Evolutionary conservation across 345 rosid species (phyloP).

Genomic region (Crucihimalaya himalaica): DNA sequence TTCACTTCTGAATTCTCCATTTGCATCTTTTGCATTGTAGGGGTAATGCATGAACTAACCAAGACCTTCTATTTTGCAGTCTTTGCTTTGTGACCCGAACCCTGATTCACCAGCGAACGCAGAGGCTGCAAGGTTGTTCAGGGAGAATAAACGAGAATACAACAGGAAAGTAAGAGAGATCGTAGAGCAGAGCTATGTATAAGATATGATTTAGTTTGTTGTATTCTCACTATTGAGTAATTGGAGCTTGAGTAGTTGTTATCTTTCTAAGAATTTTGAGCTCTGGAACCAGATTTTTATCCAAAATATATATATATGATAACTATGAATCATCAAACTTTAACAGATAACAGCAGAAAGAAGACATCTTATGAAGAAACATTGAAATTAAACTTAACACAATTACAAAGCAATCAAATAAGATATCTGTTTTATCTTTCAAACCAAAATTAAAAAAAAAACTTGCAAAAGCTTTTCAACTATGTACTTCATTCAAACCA

Average conservation of each 20-base stretch:
- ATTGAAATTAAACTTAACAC: neutral
- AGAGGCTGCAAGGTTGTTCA: slow-evolving; percentile 71
- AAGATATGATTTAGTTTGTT: slow-evolving; percentile 13
- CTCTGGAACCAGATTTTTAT: neutral
- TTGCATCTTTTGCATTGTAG: neutral
- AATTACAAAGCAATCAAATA: slow-evolving; percentile 28
- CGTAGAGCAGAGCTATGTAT: slow-evolving; percentile 60
- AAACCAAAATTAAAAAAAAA: slow-evolving; percentile 28
- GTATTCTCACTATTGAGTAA: neutral
- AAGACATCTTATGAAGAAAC: slow-evolving; percentile 9
- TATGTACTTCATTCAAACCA: slow-evolving; percentile 42
- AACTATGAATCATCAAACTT: neutral
- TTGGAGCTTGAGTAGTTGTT: slow-evolving; percentile 2
- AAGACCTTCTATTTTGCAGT: slow-evolving; percentile 38
- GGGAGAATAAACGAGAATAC: slow-evolving; percentile 61
- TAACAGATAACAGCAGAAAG: neutral
- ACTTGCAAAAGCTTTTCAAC: slow-evolving; percentile 13
- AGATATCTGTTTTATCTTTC: slow-evolving; percentile 29
- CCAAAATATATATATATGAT: neutral
- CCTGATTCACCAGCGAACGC: slow-evolving; percentile 73
- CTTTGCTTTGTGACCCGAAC: slow-evolving; percentile 77
- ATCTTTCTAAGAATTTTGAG: neutral
- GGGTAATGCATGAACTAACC: slow-evolving; percentile 13
- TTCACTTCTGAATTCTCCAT: neutral
- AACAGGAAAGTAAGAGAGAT: slow-evolving; percentile 63